A percentile compares a stretch with the other conserved stretches of the same genome.
phyloP scores from a whole-genome alignment of 2,329 filamentous ascomycete species.

The Colletotrichum salicis region DNA sequence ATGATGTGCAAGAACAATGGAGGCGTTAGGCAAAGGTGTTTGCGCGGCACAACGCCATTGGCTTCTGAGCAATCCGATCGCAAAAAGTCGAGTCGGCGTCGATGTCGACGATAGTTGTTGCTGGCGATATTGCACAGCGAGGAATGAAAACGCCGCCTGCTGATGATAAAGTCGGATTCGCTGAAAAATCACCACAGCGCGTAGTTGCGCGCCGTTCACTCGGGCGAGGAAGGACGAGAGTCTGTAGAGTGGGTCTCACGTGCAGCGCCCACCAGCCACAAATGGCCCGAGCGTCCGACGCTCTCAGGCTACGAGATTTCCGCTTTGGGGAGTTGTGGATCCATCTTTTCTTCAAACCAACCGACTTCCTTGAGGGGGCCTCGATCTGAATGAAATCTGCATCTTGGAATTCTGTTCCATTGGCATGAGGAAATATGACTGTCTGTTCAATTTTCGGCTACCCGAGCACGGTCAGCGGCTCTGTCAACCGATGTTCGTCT shows the following conservation, averaged over 20 bases:
- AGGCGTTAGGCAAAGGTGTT: slow-evolving; percentile 24
- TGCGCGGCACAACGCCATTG: slow-evolving; percentile 21
- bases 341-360: not conserved
- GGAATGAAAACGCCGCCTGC: slow-evolving; percentile 4
- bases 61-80: slow-evolving; percentile 8
- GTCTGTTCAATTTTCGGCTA: not conserved
- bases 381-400: not conserved
- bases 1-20: slow-evolving; percentile 26
- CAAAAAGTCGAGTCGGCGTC: not conserved
- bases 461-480: slow-evolving; percentile 3
- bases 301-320: slow-evolving; percentile 10
- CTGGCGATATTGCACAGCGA: slow-evolving; percentile 12
- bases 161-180: slow-evolving; percentile 26
- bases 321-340: slow-evolving; percentile 1
- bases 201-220: slow-evolving; percentile 32
- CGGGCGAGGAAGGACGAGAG: slow-evolving; percentile 26
- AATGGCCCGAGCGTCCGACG: slow-evolving; percentile 20
- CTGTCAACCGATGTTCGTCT: slow-evolving; percentile 28
- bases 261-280: slow-evolving; percentile 36
- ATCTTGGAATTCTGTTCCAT: not conserved
- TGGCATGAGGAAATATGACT: not conserved
- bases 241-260: slow-evolving; percentile 37
- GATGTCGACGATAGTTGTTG: slow-evolving; percentile 7
- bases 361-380: not conserved
- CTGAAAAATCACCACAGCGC: slow-evolving; percentile 35